These are phyloP conservation scores for Neurospora tetraspora DNA, from an alignment of 495 filamentous ascomycete species.

Conservation along the genomic window DNA sequence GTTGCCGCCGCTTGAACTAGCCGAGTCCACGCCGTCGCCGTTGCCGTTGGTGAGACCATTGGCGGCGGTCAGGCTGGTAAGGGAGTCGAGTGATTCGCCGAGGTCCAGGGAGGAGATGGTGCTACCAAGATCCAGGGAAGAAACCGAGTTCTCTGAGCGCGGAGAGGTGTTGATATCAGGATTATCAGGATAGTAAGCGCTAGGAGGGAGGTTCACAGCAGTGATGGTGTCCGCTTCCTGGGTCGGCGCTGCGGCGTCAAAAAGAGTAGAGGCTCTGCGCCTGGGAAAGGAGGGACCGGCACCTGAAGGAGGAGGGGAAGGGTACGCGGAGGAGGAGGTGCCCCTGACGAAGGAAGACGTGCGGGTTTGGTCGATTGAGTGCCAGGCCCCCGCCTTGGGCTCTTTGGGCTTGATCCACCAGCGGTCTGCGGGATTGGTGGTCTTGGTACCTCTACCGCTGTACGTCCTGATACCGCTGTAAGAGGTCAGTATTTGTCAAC, in stretches of 20 bases:
- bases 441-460: background rate
- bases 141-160: background rate
- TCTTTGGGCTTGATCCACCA: background rate
- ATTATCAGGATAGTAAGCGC: background rate
- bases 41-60: background rate
- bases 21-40: background rate
- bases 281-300: too few species aligned
- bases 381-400: background rate
- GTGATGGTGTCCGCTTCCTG: background rate
- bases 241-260: too few species aligned
- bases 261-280: background rate
- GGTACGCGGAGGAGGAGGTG: background rate
- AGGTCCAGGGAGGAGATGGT: background rate
- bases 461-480: background rate
- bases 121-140: background rate
- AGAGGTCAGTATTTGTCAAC: background rate
- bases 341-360: background rate
- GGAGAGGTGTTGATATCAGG: background rate
- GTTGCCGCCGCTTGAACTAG: background rate
- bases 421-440: background rate
- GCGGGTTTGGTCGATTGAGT: background rate
- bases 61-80: background rate
- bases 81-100: background rate
- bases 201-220: background rate
- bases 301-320: background rate